phyloP scores from a whole-genome alignment of 345 rosid species.

The Tarenaya hassleriana region DNA sequence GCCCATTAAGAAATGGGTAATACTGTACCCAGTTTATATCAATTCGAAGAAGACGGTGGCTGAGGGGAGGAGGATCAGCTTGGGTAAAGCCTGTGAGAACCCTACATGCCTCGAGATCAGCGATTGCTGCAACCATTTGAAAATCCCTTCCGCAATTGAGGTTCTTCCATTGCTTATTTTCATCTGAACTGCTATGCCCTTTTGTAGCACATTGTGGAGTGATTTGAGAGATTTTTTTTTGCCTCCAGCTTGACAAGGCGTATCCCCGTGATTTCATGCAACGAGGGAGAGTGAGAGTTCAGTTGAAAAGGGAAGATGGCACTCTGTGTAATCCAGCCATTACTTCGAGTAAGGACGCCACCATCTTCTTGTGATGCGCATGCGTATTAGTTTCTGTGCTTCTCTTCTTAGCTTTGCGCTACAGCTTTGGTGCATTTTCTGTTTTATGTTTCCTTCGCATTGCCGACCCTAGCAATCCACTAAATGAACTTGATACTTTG shows the following conservation, averaged over 20 bases:
- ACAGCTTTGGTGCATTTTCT: background rate
- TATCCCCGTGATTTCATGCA: slow-evolving; percentile 96
- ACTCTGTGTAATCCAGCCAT: slow-evolving; percentile 67
- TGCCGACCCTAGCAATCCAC: no score
- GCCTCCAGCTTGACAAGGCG: slow-evolving; percentile 64
- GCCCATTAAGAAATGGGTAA: slow-evolving; percentile 64
- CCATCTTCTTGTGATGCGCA: background rate
- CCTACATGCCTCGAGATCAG: slow-evolving; percentile 78
- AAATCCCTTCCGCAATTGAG: slow-evolving; percentile 68
- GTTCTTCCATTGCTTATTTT: slow-evolving; percentile 28
- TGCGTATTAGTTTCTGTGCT: background rate
- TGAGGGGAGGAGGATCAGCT: slow-evolving; percentile 70
- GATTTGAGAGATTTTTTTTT: background rate
- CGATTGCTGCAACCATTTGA: slow-evolving; percentile 73
- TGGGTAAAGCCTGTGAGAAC: slow-evolving; percentile 69
- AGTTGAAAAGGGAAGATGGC: slow-evolving; percentile 79
- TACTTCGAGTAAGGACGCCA: slow-evolving; percentile 54
- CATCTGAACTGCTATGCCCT: background rate
- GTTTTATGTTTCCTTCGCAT: no score
- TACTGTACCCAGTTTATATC: slow-evolving; percentile 80
- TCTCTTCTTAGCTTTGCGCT: background rate
- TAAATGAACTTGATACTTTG: no score
- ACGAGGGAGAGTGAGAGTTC: slow-evolving; percentile 81
- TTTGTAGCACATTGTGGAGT: background rate
- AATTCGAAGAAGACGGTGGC: slow-evolving; percentile 91